Evolutionary conservation across 495 filamentous ascomycete species (phyloP).

Genomic region (Annulohypoxylon moriforme): DNA sequence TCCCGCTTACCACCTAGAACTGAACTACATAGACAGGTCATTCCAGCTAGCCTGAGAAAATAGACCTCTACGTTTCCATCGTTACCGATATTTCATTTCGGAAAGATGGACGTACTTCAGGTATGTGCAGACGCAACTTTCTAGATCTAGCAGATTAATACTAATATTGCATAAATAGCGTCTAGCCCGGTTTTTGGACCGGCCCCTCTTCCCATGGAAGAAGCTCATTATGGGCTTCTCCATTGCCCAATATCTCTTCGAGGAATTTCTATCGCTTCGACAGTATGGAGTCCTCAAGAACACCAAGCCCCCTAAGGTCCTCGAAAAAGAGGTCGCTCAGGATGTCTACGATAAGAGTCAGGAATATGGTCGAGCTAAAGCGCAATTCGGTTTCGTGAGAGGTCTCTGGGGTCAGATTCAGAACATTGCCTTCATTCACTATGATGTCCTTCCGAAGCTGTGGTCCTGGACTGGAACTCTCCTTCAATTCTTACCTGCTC

Average conservation of each 20-base stretch:
- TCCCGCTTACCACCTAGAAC: not conserved
- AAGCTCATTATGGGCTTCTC: slow-evolving; percentile 93
- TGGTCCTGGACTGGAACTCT: slow-evolving; percentile 84
- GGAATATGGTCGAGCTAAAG: slow-evolving; percentile 95
- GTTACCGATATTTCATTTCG: slow-evolving; percentile 23
- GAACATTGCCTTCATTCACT: slow-evolving; percentile 88
- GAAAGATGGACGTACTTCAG: slow-evolving; percentile 57
- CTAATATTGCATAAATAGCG: slow-evolving; percentile 64
- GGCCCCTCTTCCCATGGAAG: slow-evolving; percentile 97
- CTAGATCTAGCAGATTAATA: not conserved
- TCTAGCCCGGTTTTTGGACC: slow-evolving; percentile 87
- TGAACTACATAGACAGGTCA: slow-evolving; percentile 3
- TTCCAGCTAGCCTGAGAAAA: slow-evolving; percentile 26
- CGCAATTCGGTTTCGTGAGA: slow-evolving; percentile 83
- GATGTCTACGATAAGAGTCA: slow-evolving; percentile 95
- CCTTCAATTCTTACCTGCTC: slow-evolving; percentile 75
- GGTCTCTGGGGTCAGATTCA: slow-evolving; percentile 86
- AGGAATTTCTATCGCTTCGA: slow-evolving; percentile 83
- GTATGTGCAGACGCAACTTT: slow-evolving; percentile 43
- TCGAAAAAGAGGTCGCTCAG: slow-evolving; percentile 86
- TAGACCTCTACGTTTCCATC: slow-evolving; percentile 28
- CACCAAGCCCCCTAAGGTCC: slow-evolving; percentile 82
- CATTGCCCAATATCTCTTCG: slow-evolving; percentile 85
- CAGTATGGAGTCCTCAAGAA: slow-evolving; percentile 87
- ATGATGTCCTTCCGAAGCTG: slow-evolving; percentile 87